Percentiles rank a stretch among this genome's conserved stretches.
Evolutionary conservation across 2,329 filamentous ascomycete genomes (phyloP).

Genomic region (Epicoccum sorghinum): DNA sequence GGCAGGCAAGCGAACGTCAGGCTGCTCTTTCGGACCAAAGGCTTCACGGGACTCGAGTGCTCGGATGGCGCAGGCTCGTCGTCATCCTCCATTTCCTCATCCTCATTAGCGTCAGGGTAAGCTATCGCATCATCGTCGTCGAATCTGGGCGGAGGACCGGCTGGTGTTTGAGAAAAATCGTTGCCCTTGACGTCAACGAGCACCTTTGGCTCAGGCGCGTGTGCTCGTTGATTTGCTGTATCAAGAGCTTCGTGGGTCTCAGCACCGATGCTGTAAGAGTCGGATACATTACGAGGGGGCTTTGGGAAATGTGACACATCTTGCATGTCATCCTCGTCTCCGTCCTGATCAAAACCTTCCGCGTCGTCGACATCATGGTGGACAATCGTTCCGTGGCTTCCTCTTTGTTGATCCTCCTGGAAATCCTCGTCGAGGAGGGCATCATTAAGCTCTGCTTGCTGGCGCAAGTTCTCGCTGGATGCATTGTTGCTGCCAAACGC

Average conservation of each 20-base stretch:
- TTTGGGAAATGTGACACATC: slow-evolving; percentile 27
- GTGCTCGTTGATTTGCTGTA: slow-evolving; percentile 26
- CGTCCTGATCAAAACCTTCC: slow-evolving; percentile 14
- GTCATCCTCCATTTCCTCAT: slow-evolving; percentile 53
- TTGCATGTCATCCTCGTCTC: slow-evolving; percentile 17
- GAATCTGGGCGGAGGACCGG: slow-evolving; percentile 30
- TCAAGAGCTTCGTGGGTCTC: slow-evolving; percentile 43
- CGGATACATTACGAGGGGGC: slow-evolving; percentile 32
- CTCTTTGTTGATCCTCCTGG: slow-evolving; percentile 24
- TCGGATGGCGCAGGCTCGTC: slow-evolving; percentile 70
- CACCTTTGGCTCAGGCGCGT: slow-evolving; percentile 33
- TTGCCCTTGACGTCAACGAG: slow-evolving; percentile 19
- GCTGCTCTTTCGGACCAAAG: slow-evolving; percentile 88
- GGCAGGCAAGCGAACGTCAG: slow-evolving; percentile 93
- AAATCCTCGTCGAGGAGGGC: slow-evolving; percentile 43
- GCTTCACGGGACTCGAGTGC: slow-evolving; percentile 74
- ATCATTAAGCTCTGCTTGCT: slow-evolving; percentile 28
- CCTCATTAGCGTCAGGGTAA: slow-evolving; percentile 39
- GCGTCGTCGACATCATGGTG: slow-evolving; percentile 30
- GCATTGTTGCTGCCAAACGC: slow-evolving; percentile 41
- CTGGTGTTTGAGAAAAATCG: slow-evolving; percentile 28
- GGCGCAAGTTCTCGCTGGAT: slow-evolving; percentile 34
- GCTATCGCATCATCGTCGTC: slow-evolving; percentile 32
- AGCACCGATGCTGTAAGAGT: slow-evolving; percentile 40
- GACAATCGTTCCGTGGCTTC: slow-evolving; percentile 33